phyloP scores from a whole-genome alignment of 495 filamentous ascomycete species.

The Podospora fimiseda region DNA sequence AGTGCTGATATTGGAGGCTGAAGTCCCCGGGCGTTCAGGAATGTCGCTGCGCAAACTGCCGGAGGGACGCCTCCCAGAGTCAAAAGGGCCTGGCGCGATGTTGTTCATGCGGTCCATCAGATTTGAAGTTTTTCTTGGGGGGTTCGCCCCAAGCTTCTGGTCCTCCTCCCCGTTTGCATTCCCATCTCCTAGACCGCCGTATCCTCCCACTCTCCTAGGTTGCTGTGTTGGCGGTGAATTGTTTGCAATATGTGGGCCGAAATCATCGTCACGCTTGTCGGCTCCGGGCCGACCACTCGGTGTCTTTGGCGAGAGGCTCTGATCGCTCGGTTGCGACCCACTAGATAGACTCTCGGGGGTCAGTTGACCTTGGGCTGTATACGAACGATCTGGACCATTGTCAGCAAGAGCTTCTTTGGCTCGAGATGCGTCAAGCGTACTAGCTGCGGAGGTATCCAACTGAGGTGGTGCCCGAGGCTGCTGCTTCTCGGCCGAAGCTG shows the following conservation, averaged over 20 bases:
- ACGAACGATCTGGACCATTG: conserved; percentile 52
- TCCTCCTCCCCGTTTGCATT: conserved; percentile 50
- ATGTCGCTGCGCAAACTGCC: conserved; percentile 13
- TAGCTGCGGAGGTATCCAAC: conserved; percentile 52
- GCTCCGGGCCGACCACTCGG: conserved; percentile 33
- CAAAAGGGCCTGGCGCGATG: conserved; percentile 63
- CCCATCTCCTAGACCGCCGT: conserved; percentile 38
- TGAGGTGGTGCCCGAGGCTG: conserved; percentile 37
- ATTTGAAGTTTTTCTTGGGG: conserved; percentile 39
- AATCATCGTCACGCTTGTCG: conserved; percentile 33
- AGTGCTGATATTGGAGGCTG: conserved; percentile 38
- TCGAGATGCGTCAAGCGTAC: conserved; percentile 35
- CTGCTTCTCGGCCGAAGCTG: conserved; percentile 20
- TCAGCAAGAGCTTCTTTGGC: conserved; percentile 22
- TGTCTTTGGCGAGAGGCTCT: conserved; percentile 51
- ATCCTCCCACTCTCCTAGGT: conserved; percentile 30
- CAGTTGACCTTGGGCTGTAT: conserved; percentile 49
- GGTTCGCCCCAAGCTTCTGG: conserved; percentile 24
- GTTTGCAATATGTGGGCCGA: conserved; percentile 32
- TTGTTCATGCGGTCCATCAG: conserved; percentile 56
- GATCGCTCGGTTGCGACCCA: conserved; percentile 44
- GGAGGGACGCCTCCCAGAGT: conserved; percentile 30
- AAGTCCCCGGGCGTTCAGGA: conserved; percentile 32
- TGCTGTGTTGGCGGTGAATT: conserved; percentile 24
- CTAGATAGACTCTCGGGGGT: conserved; percentile 56